Base-by-base conservation (phyloP, 495 filamentous ascomycete species). In the Penicillium lividum region DNA sequence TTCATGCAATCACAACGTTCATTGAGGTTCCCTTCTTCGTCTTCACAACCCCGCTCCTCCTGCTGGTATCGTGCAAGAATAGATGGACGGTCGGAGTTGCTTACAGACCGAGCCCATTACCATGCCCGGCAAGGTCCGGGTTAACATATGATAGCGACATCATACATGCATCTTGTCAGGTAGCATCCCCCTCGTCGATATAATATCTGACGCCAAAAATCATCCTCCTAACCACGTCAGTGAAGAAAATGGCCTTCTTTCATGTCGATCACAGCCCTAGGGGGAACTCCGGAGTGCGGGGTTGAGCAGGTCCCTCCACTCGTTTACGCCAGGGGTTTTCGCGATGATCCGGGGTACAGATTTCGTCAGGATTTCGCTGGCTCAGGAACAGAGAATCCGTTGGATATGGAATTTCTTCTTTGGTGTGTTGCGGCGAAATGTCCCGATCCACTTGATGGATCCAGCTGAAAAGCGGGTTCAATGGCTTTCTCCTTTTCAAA, bases 251-350 rank as follows among this genome's bases (percentile, higher is more conserved):
- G 44, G n/a, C 11, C 18, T 29, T 22, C 4, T 47, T 29, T 47
- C 44, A 8, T 4, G 44, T 5, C 44, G 44, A 47, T 47, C 44
- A 28, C 28, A 28, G 44, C 44, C 44, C 43, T n/a, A 36, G 53
- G 29, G 42, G 30, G 45, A 46, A 9, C 16, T 31, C 36, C 18
- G 11, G 11, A 10, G 54, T 57, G 59, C 54, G 59, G 59, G 59
- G 54, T 57, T 38, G 42, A 36, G 50, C 44, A 25, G 49, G 57
- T 61, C 53, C 7, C 18, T 46, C 47, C 51, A 55, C n/a, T 46
- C 22, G 29, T 28, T 60, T 60, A n/a, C 31, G 16, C 44, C 15
- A 22, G 27, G 31, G 22, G 22, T 22, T 22, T 22, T 22, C 10
- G 38, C n/a, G 29, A 57, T 50, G 25, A 45, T 46, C 45, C 43